Evolutionary conservation across 306 rosid genomes (phyloP), one percentile per base, ranked within the genome.

Genomic region (Carpinus viminea): DNA sequence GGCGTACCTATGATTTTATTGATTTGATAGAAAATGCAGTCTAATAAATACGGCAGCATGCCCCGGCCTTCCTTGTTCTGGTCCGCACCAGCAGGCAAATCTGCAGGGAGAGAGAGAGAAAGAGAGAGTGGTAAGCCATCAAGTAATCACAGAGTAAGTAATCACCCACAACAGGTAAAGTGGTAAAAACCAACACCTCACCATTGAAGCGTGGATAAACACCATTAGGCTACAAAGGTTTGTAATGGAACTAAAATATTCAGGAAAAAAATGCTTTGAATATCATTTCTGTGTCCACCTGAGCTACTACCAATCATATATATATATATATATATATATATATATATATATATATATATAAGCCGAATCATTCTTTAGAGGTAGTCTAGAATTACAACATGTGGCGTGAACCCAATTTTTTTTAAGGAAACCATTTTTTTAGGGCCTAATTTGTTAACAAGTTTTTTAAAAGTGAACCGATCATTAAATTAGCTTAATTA

Each of bases 1-100:
- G 12, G 3, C 26, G 46, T 16, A 16, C 17, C 38, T 66, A 66
- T 38, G 46, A 65, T 41, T 66, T 66, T 38, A 66, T 66, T 24
- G 83, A 75, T 61, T 54, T 65, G 66, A 76, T 61, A 78, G 46
- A 77, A 12, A 46, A 72, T 76, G 83, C 85, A 81, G 82, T 75
- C 82, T 80, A 82, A 74, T 80, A 75, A 70, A 75, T 60, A 43
- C 46, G 73, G 61, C 72, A 18, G 70, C 75, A 87, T 80, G 83
- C 88, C 76, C 64, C 69, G 28, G 57, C 71, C 69, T 75, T 46
- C 76, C 80, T n/a, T 77, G 54, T 60, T 75, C 52, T 72, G 28
- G 71, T 41, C 50, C 28, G 51, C 72, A 38, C 72, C 51, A 66
- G 72, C 50, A 66, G 8, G 51, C 13, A 66, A 66, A 66, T 66